These are phyloP conservation scores for Phytomonas francai DNA, from an alignment of 208 protist genomes.

Conservation along the genomic window DNA sequence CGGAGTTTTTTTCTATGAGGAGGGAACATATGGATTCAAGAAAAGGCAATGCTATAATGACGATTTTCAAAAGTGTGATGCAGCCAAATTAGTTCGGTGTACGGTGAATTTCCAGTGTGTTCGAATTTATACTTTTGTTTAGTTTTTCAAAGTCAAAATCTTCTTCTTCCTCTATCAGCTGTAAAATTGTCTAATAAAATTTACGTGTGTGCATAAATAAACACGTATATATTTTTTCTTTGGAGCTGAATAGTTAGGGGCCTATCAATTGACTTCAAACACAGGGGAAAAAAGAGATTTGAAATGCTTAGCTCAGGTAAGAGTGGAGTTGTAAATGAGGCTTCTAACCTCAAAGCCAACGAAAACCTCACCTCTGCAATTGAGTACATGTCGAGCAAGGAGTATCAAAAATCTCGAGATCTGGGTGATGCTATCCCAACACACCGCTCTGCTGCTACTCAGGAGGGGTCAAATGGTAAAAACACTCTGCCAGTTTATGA, in stretches of 20 bases:
- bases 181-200: background rate
- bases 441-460: constrained; percentile 25
- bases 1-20: background rate
- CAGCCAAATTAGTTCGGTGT: background rate
- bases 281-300: background rate
- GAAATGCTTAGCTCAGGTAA: constrained; percentile 86
- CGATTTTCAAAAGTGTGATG: background rate
- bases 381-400: constrained; percentile 68
- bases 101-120: background rate
- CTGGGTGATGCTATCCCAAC: constrained; percentile 75
- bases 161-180: background rate
- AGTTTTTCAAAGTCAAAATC: background rate
- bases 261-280: background rate
- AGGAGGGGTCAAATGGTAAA: constrained; percentile 13
- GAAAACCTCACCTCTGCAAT: constrained; percentile 80
- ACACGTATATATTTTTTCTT: constrained; percentile 5
- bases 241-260: background rate
- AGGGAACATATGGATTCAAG: background rate
- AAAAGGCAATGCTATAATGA: background rate
- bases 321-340: constrained; percentile 85
- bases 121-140: constrained; percentile 1
- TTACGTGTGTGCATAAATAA: constrained; percentile 5
- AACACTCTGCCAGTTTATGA: constrained; percentile 62
- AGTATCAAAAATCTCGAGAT: constrained; percentile 64
- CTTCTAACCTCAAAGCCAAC: constrained; percentile 85